A percentile compares a stretch with the other conserved stretches of the same genome.
phyloP scores from a whole-genome alignment of 2,329 filamentous ascomycete genomes.

The Ceratocystis papillata region DNA sequence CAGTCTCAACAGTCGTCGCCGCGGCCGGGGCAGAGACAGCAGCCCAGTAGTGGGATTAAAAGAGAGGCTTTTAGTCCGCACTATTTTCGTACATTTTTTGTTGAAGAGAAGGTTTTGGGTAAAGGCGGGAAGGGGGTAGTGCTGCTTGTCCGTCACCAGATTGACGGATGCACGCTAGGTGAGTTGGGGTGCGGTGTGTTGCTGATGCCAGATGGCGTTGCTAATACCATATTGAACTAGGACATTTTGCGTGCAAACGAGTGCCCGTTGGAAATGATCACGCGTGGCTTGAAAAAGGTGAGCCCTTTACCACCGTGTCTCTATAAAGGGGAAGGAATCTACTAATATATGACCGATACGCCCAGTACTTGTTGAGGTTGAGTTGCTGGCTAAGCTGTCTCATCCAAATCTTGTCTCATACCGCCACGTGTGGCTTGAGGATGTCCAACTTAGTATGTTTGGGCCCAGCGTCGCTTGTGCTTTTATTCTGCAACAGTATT shows the following conservation, averaged over 20 bases:
- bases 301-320: background rate
- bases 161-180: conserved; percentile 75
- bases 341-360: background rate
- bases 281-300: conserved; percentile 77
- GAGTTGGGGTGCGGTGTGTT: conserved; percentile 11
- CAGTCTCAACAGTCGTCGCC: background rate
- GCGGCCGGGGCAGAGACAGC: background rate
- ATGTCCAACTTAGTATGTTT: conserved; percentile 72
- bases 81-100: conserved; percentile 89
- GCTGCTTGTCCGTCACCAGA: conserved; percentile 79
- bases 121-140: conserved; percentile 92
- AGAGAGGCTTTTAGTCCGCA: conserved; percentile 78
- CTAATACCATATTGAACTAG: conserved; percentile 21
- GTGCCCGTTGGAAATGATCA: conserved; percentile 94
- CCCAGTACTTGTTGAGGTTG: conserved; percentile 72
- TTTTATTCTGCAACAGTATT: conserved; percentile 96
- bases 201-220: background rate
- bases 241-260: conserved; percentile 91
- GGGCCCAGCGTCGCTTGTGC: conserved; percentile 86
- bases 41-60: conserved; percentile 57
- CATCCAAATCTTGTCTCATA: conserved; percentile 96
- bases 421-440: conserved; percentile 92
- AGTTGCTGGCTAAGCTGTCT: conserved; percentile 78
- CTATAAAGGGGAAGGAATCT: background rate
- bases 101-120: conserved; percentile 76